Conservation (phyloP, 495 filamentous ascomycete species). For the Aspergillus haitiensis region DNA sequence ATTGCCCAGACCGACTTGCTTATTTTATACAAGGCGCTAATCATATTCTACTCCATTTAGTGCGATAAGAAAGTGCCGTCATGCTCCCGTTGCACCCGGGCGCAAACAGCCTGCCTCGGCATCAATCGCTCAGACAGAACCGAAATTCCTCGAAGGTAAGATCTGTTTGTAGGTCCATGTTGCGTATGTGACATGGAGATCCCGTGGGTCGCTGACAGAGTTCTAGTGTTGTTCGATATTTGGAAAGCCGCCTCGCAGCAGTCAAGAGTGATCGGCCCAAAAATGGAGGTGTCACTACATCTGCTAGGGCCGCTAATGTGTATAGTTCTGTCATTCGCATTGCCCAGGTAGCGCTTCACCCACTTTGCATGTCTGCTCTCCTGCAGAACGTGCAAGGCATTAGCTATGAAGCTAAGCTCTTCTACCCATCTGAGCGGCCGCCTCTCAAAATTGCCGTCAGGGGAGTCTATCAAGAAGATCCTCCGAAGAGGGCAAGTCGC, state of each 20-base stretch:
- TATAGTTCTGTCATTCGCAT: neutral
- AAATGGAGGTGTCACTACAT: neutral
- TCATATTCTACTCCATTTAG: neutral
- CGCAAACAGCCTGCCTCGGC: neutral
- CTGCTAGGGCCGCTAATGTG: neutral
- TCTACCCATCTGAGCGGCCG: neutral
- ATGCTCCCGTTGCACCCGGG: conserved; percentile 1
- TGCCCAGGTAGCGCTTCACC: neutral
- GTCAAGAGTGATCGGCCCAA: neutral
- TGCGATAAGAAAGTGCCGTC: conserved; percentile 1
- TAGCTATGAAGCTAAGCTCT: neutral
- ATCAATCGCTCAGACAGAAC: neutral
- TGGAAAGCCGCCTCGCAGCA: neutral
- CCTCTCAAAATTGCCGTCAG: neutral
- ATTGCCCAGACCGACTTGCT: too few species aligned
- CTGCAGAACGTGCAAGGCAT: neutral
- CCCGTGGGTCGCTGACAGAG: too few species aligned
- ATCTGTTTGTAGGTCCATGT: neutral
- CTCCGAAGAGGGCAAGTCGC: neutral
- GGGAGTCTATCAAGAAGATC: neutral
- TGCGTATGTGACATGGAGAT: too few species aligned
- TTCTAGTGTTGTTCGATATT: neutral
- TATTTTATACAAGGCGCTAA: neutral
- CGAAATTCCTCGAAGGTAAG: neutral
- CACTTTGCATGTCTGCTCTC: neutral